phyloP scores from a whole-genome alignment of 2,329 filamentous ascomycete species.

The Corynespora cassiicola region DNA sequence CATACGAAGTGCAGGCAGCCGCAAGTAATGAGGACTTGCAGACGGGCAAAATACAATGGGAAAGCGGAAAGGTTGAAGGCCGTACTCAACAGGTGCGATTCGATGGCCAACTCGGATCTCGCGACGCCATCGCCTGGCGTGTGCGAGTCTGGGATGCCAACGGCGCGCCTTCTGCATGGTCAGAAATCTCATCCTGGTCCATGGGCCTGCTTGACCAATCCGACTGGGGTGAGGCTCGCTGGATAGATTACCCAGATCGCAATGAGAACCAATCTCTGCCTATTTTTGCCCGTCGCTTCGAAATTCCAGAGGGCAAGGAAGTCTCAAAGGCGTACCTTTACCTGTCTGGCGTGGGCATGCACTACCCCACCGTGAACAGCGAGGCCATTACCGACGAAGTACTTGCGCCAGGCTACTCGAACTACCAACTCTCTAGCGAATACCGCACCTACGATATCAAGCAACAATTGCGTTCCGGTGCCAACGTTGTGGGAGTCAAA shows the following conservation, averaged over 20 bases:
- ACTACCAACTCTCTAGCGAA: slow-evolving; percentile 5
- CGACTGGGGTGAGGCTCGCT: slow-evolving; percentile 3
- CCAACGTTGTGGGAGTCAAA: slow-evolving; percentile 2
- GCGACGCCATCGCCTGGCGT: slow-evolving; percentile 1
- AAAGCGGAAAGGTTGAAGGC: slow-evolving; percentile 2
- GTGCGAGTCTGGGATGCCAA: slow-evolving; percentile 2
- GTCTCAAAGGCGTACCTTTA: too few relatives aligned
- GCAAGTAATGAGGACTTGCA: too few relatives aligned
- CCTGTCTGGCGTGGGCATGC: slow-evolving; percentile 1
- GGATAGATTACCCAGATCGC: slow-evolving; percentile 5
- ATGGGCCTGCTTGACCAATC: slow-evolving; percentile 3
- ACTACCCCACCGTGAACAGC: slow-evolving; percentile 3
- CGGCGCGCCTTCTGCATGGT: not conserved
- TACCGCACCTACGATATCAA: slow-evolving; percentile 3
- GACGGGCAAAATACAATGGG: slow-evolving; percentile 1
- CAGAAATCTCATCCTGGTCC: not conserved
- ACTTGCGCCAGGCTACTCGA: slow-evolving; percentile 3
- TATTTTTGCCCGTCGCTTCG: not conserved
- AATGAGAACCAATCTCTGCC: slow-evolving; percentile 2
- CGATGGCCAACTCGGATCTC: too few relatives aligned
- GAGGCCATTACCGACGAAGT: slow-evolving; percentile 4
- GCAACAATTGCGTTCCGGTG: slow-evolving; percentile 1
- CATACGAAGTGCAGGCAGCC: not conserved
- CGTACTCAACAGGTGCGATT: slow-evolving; percentile 1
- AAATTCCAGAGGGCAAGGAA: too few relatives aligned